Evolutionary conservation across 2,329 filamentous ascomycete species (phyloP), one percentile per base, ranked within the genome.

Genomic region (Pseudogymnoascus sp.): DNA sequence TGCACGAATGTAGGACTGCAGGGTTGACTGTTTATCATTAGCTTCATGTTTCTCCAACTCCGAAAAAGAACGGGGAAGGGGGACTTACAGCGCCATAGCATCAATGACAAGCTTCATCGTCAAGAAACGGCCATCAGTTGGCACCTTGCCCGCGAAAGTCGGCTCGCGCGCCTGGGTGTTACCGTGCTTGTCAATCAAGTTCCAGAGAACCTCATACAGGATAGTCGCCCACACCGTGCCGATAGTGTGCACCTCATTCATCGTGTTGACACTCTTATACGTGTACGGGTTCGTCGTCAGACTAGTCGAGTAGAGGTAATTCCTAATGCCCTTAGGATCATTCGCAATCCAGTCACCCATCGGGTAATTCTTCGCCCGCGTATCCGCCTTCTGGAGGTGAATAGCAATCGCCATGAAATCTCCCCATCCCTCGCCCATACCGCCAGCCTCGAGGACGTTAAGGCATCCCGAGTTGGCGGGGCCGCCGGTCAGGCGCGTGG

Each of bases 391-490:
- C 72, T 80, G 79, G 63, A 82, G 68, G 59, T 77, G 76, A 64
- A 83, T 75, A 4, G 81, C 79, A 0, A 77, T 79, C 4, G 81
- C 81, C 72, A 79, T 80, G 71, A 84, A 82, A 66, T 84, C 82
- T 62, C 77, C 74, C 82, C 82, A 84, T 38, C 82, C 82, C 63
- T 84, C 82, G 35, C 81, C 82, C 82, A 84, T 83, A 39, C 82
- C 82, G 7, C 80, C 78, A 1, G 78, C 72, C 64, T 84, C 81
- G n/a, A 75, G 67, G 9, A 75, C 71, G 11, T 62, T 68, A 14
- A 84, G 74, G 66, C 82, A 84, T 58, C 71, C 71, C 0, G 72
- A 67, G 68, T 77, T 79, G n/a, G 69, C 67, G 0, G 76, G 76
- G 7, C 77, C 77, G 58, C 77, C 77, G 1, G 77, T 79, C 5